Conservation (phyloP, 2,329 filamentous ascomycete species). For the Fusarium nanum region DNA sequence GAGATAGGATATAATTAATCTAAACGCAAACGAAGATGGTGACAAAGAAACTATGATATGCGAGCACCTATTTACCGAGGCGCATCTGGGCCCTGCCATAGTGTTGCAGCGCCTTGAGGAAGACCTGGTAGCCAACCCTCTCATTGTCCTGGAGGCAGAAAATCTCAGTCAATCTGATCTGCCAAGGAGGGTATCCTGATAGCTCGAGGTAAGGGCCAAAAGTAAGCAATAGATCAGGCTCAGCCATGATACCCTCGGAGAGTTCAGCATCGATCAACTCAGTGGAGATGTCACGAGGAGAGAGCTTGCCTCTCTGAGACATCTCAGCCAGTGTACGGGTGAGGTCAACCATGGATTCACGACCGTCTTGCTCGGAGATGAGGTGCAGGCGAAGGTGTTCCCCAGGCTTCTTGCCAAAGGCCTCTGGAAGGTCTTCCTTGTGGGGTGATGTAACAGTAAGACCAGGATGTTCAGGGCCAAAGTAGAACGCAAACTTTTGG, state of each 20-base stretch:
- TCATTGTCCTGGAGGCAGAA: slow-evolving; percentile 82
- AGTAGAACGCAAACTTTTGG: slow-evolving; percentile 87
- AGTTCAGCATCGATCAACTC: slow-evolving; percentile 93
- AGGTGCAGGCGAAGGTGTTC: slow-evolving; percentile 74
- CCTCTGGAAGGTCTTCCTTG: slow-evolving; percentile 52
- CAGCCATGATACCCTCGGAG: slow-evolving; percentile 79
- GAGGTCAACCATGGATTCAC: slow-evolving; percentile 93
- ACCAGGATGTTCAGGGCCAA: slow-evolving; percentile 78
- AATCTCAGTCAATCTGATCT: slow-evolving; percentile 93
- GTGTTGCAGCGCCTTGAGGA: slow-evolving; percentile 84
- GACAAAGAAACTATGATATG: slow-evolving; percentile 6
- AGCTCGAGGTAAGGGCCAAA: slow-evolving; percentile 88
- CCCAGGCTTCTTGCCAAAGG: slow-evolving; percentile 48
- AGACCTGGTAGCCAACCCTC: slow-evolving; percentile 93
- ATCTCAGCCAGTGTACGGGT: slow-evolving; percentile 95
- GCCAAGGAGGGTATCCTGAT: slow-evolving; percentile 96
- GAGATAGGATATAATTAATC: slow-evolving; percentile 37
- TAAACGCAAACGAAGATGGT: background rate
- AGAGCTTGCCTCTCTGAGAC: slow-evolving; percentile 89
- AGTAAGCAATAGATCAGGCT: slow-evolving; percentile 89
- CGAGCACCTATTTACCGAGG: slow-evolving; percentile 69
- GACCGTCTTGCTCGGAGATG: slow-evolving; percentile 87
- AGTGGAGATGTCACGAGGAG: slow-evolving; percentile 81
- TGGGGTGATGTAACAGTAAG: slow-evolving; percentile 68
- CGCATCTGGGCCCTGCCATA: slow-evolving; percentile 91